A percentile compares a stretch with the other conserved stretches of the same genome.
phyloP scores from a whole-genome alignment of 805 yeast genomes.

The Wickerhamiella sorbophila region DNA sequence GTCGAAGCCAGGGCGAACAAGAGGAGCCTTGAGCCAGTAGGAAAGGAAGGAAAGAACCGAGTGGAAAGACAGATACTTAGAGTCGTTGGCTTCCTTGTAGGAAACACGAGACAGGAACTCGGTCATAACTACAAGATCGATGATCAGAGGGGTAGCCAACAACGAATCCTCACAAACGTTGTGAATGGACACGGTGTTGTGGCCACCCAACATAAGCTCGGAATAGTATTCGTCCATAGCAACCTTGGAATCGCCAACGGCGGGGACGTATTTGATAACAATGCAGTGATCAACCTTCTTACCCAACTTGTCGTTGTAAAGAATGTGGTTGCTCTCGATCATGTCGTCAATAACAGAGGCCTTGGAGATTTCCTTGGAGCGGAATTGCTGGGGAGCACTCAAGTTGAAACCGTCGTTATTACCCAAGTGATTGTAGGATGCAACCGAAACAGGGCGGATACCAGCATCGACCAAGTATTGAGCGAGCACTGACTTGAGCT shows the following conservation, averaged over 20 bases:
- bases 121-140: conserved; percentile 78
- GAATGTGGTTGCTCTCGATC: conserved; percentile 69
- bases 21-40: conserved; percentile 95
- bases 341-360: conserved; percentile 89
- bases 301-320: conserved; percentile 71
- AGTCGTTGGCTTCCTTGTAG: conserved; percentile 44
- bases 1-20: conserved; percentile 78
- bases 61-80: conserved; percentile 51
- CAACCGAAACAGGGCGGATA: conserved; percentile 85
- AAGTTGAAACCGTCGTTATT: conserved; percentile 91
- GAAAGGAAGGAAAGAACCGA: conserved; percentile 75
- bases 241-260: conserved; percentile 92
- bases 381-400: conserved; percentile 83
- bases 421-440: conserved; percentile 92
- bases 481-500: conserved; percentile 88
- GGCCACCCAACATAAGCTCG: conserved; percentile 95
- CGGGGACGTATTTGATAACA: conserved; percentile 85
- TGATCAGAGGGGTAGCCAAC: conserved; percentile 86
- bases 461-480: conserved; percentile 96
- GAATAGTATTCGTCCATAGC: conserved; percentile 98
- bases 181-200: conserved; percentile 84
- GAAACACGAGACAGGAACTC: conserved; percentile 81
- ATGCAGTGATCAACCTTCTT: conserved; percentile 81
- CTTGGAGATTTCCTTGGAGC: conserved; percentile 90
- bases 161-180: conserved; percentile 94